Base-by-base conservation (phyloP, 2,329 filamentous ascomycete genomes). In the Nemania abortiva region DNA sequence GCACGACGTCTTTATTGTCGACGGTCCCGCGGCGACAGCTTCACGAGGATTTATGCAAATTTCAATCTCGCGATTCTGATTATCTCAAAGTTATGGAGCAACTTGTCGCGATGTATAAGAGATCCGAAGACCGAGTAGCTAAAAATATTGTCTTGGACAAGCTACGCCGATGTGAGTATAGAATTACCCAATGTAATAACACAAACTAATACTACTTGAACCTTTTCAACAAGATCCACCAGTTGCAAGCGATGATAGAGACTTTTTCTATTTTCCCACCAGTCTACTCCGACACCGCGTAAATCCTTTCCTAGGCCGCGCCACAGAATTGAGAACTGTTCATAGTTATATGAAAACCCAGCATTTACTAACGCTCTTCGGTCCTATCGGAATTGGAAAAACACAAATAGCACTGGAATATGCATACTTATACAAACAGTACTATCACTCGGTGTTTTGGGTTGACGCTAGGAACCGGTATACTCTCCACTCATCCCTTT, bases 41-140 rank as follows among this genome's bases (percentile, higher is more conserved):
- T 6, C 39, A 42, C 15, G 13, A 42, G 39, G 13, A 42, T 56
- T n/a, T 56, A 1, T 56, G 53, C 31, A 56, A 42, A 56, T 56
- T 20, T 6, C 9, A 15, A 15, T 6, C 6, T 7, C 20, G 34
- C 9, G 31, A 42, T 56, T 39, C 31, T 15, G 53, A 56, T n/a
- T 56, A 39, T 24, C 4, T 11, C 15, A 31, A 56, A 42, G n/a
- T n/a, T 24, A 5, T 56, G 31, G 3, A 24, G 9, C 31, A 37
- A 13, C 31, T 56, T 39, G 9, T 22, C 31, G 6, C 39, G 1
- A 42, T 42, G 15, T 42, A 42, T 42, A 18, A 18, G 15, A 6
- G 6, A 11, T 42, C 39, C 5, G 6, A 6, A 42, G 39, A 42
- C 39, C 13, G 11, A 13, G 39, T 42, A 18, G 15, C 13, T 11